Evolutionary conservation across 257 asterid species (phyloP).

Genomic region (Solanum lycopersicoides): DNA sequence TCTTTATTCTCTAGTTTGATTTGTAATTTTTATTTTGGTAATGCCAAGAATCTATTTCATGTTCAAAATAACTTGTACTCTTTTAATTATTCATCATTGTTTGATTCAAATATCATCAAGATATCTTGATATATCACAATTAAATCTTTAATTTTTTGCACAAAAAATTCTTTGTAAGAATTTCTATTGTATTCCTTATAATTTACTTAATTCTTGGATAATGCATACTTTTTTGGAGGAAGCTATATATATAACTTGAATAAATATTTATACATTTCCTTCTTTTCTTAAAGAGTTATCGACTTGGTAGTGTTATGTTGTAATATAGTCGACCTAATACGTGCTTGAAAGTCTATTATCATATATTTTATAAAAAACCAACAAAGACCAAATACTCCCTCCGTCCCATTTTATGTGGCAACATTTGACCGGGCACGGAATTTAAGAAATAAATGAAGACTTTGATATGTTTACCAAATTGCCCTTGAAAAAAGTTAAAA

Average conservation of each 20-base stretch:
- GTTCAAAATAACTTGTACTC: background rate
- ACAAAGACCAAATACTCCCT: background rate
- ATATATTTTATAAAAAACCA: background rate
- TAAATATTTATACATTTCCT: background rate
- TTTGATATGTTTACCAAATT: no score
- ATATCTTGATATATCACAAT: background rate
- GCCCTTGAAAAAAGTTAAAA: no score
- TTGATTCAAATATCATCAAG: background rate
- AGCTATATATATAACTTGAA: background rate
- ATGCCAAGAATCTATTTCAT: background rate
- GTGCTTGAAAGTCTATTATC: background rate
- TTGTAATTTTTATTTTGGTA: background rate
- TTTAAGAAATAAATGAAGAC: no score
- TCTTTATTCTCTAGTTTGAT: background rate
- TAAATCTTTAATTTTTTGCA: background rate
- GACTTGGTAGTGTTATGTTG: background rate
- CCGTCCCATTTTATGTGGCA: no score
- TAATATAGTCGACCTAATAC: background rate
- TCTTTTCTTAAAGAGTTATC: background rate
- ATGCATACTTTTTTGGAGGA: background rate
- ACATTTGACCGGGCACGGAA: no score
- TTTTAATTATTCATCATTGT: background rate
- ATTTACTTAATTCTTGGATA: background rate
- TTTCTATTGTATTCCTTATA: background rate
- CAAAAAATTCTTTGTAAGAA: background rate